Evolutionary conservation across 192 early-diverging fungal genomes (phyloP), one percentile per base, ranked within the genome.

Genomic region (Podila verticillata): DNA sequence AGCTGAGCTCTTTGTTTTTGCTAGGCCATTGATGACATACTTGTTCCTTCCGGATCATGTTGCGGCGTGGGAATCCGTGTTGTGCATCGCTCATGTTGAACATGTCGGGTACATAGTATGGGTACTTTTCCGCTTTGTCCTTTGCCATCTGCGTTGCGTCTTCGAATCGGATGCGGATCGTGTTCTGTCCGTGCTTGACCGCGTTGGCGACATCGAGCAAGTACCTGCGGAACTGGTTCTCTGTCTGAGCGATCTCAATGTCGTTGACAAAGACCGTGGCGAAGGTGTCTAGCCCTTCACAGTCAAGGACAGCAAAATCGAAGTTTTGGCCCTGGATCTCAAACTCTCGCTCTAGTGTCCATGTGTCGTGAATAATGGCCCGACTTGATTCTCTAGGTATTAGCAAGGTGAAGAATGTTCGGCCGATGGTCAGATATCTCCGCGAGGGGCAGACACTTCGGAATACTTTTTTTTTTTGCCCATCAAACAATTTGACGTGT

Each of bases 201-300:
- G 44, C 54, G 0, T 51, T 22, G 7, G 35, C 22, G 44, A 86
- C 66, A 57, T 84, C 61, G 39, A 86, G 29, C 7, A 66, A 35
- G 66, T 85, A 72, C 15, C 44, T 73, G 30, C 79, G 56, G 48
- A 88, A 89, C 85, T 85, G 86, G 66, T 90, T 90, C 24, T 90
- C 62, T 15, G 82, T 68, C 39, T 68, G 65, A 5, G 61, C 79
- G 32, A 90, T 67, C 6, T 10, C n/a, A 1, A 15, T 58, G 0
- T 74, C 85, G 59, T 90, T 90, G 13, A 90, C 39, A 29, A 29
- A 72, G 29, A 90, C 67, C 30, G 57, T 73, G 10, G 88, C 84
- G 56, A 86, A 49, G 5, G 87, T 87, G 59, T 89, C 87, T 4
- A 89, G 58, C 1, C 87, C 87, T 60, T 89, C 87, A 61, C 85